Base-by-base conservation (phyloP, 306 rosid genomes). In the Sesbania bispinosa region DNA sequence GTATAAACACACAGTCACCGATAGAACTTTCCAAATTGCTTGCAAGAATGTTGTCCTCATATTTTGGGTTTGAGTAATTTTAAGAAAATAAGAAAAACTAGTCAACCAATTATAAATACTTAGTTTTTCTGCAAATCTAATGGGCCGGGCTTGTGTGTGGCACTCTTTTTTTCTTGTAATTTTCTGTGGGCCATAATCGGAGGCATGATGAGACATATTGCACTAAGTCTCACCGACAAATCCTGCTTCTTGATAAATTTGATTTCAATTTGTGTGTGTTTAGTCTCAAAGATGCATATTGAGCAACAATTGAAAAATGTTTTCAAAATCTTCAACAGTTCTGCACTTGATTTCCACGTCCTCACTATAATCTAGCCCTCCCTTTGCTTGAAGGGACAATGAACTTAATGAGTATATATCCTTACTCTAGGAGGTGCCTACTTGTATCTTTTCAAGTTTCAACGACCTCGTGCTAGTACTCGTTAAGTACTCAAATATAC, bases 1-100 rank as follows among this genome's bases (percentile, higher is more conserved):
- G n/a, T n/a, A n/a, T n/a, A n/a, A n/a, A 16, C 46, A 24, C 60
- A 66, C n/a, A n/a, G 63, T 69, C 79, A 71, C 71, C 75, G 8
- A 38, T 43, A 53, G 55, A 76, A 8, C 60, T 36, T 75, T 50
- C 57, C 30, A 69, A 73, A 68, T 67, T n/a, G 62, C 53, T 48
- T 77, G 67, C 66, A 60, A n/a, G 38, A 74, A 78, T 24, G 43
- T 71, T 32, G 84, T 59, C 84, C 81, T 71, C 80, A 85, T 68
- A 46, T 69, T 72, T 82, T n/a, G 58, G 55, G 54, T 46, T 62
- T 7, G 61, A 54, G 46, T 61, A 29, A 51, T 43, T 39, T 70
- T 13, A 1, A 32, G 24, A 58, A n/a, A 14, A 36, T 1, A 67
- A 50, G 5, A 67, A 36, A 18, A 55, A 54, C 1, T 35, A 46